Percentiles rank a stretch among this genome's conserved stretches.
phyloP scores from a whole-genome alignment of 2,329 filamentous ascomycete species.

The Nemania diffusa region DNA sequence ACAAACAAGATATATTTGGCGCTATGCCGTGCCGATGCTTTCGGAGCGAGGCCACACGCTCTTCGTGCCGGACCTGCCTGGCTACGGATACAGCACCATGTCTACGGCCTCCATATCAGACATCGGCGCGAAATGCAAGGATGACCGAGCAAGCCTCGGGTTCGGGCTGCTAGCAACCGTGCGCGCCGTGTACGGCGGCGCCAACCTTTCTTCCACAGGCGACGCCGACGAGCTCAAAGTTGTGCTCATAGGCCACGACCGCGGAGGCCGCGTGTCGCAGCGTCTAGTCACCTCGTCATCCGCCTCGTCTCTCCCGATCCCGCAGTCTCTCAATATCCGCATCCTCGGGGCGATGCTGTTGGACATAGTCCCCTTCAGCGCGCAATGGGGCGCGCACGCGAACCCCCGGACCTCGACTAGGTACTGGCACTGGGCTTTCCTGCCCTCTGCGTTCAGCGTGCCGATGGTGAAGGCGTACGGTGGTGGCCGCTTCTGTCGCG shows the following conservation, averaged over 20 bases:
- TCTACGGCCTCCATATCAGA: constrained; percentile 6
- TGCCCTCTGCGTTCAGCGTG: constrained; percentile 26
- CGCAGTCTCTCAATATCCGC: constrained; percentile 21
- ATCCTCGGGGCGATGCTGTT: constrained; percentile 32
- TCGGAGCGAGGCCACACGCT: constrained; percentile 25
- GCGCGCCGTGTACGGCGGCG: constrained; percentile 26
- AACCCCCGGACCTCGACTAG: constrained; percentile 30
- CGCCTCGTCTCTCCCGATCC: constrained; percentile 4
- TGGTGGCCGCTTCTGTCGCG: constrained; percentile 31
- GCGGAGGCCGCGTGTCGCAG: constrained; percentile 30
- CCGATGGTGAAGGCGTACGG: constrained; percentile 34
- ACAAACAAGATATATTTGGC: constrained; percentile 36
- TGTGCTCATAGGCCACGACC: constrained; percentile 33
- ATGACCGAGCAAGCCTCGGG: constrained; percentile 32
- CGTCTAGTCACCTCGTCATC: constrained; percentile 29
- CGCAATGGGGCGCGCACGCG: constrained; percentile 33
- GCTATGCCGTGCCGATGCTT: constrained; percentile 33
- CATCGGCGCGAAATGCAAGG: constrained; percentile 18
- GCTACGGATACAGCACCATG: constrained; percentile 35
- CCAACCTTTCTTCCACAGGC: background rate
- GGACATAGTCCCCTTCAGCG: constrained; percentile 34
- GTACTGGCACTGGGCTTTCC: constrained; percentile 37
- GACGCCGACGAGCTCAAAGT: constrained; percentile 21
- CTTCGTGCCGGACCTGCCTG: constrained; percentile 36
- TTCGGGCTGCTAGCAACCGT: constrained; percentile 27